Percentiles rank a stretch among this genome's conserved stretches.
These are phyloP conservation scores for Botrytis hyacinthi DNA, from an alignment of 2,329 filamentous ascomycete genomes.

Conservation along the genomic window DNA sequence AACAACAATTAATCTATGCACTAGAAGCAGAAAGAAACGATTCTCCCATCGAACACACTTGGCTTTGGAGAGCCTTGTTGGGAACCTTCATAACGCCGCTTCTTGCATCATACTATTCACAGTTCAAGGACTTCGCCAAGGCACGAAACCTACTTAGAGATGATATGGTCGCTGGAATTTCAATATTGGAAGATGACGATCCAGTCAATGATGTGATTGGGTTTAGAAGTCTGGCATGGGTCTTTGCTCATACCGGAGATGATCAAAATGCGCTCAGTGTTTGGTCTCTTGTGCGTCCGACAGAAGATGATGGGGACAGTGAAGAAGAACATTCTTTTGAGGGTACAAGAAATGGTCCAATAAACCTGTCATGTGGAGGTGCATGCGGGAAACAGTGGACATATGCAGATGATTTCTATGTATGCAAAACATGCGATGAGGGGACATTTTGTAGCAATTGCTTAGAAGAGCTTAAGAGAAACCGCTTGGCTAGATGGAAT, in stretches of 20 bases:
- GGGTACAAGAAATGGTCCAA: too few species aligned
- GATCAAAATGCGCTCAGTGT: not conserved
- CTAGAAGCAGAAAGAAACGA: not conserved
- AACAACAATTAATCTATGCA: not conserved
- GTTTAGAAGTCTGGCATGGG: accelerated
- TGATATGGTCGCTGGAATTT: accelerated
- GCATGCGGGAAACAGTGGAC: not conserved
- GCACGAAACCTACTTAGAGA: accelerated
- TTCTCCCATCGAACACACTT: too few species aligned
- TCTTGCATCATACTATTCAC: not conserved
- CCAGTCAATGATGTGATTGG: accelerated
- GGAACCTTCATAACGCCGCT: too few species aligned
- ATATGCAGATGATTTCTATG: not conserved
- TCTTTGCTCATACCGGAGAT: accelerated
- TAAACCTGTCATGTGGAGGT: too few species aligned
- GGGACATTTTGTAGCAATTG: accelerated
- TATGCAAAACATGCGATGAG: not conserved
- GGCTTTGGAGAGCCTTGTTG: too few species aligned
- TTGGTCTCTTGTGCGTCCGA: not conserved
- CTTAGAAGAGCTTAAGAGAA: not conserved
- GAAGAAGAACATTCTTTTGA: too few species aligned
- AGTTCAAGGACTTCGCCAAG: not conserved
- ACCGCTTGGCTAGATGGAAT: accelerated
- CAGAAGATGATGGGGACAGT: too few species aligned
- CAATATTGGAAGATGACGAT: not conserved